Evolutionary conservation across 805 yeast genomes (phyloP).

Genomic region (Nakazawaea populi): DNA sequence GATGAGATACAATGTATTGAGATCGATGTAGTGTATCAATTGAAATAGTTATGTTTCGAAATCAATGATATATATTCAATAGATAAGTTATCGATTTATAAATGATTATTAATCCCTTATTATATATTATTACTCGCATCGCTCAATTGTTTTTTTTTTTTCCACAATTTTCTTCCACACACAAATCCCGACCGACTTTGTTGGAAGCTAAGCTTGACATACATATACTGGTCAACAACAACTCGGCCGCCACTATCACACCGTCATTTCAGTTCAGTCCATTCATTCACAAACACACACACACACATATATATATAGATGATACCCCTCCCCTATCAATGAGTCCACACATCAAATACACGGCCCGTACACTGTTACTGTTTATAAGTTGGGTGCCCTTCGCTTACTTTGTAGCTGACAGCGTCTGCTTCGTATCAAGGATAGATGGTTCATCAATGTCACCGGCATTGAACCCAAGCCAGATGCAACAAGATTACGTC

Average conservation of each 20-base stretch:
- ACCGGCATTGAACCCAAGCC: conserved; percentile 77
- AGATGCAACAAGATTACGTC: conserved; percentile 50
- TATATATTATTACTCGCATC: no score
- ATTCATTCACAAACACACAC: background rate
- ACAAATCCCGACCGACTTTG: background rate
- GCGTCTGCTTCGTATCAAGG: conserved; percentile 65
- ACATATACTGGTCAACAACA: no score
- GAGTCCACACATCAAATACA: conserved; percentile 17
- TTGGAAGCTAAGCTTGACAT: background rate
- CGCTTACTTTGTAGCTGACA: conserved; percentile 57
- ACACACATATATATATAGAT: background rate
- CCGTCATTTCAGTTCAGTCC: no score
- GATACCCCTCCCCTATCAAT: background rate
- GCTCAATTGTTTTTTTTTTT: background rate
- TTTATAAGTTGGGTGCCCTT: conserved; percentile 79
- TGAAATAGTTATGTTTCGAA: background rate
- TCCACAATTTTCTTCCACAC: background rate
- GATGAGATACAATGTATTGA: background rate
- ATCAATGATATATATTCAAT: background rate
- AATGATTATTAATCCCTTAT: background rate
- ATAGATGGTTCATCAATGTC: conserved; percentile 83
- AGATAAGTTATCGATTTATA: background rate
- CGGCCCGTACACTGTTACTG: conserved; percentile 25
- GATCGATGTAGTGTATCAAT: background rate
- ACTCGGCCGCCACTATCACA: no score